A percentile compares a stretch with the other conserved stretches of the same genome.
Conservation (phyloP, 164 flowering plant species). For the Tinospora cordifolia region DNA sequence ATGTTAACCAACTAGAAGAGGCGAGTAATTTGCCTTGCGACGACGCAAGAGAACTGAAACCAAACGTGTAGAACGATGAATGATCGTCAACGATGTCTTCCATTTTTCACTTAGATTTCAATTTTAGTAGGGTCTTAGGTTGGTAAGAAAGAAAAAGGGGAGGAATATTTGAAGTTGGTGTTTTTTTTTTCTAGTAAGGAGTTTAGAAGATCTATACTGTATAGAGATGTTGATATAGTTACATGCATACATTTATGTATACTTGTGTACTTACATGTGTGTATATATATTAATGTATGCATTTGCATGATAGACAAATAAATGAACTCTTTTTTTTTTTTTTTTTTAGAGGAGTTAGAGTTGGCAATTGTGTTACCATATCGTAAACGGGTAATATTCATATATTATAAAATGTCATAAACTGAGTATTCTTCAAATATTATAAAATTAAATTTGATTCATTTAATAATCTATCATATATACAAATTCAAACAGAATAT, state of each 20-base stretch:
- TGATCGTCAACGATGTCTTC: not conserved
- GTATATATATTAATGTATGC: constrained; percentile 11
- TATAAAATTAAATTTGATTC: too few relatives aligned
- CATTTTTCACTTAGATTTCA: constrained; percentile 2
- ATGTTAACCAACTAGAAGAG: constrained; percentile 20
- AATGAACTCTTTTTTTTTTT: constrained; percentile 2
- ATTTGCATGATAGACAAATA: constrained; percentile 11
- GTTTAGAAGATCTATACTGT: constrained; percentile 1
- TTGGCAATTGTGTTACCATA: too few relatives aligned
- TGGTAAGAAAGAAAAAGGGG: not conserved
- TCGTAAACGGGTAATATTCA: too few relatives aligned
- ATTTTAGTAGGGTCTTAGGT: constrained; percentile 1
- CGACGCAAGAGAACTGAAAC: constrained; percentile 11
- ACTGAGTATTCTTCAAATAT: too few relatives aligned
- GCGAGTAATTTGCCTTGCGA: constrained; percentile 1
- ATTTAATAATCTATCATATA: too few relatives aligned
- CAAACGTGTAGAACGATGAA: constrained; percentile 4
- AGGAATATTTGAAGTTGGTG: not conserved
- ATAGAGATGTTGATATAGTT: constrained; percentile 4
- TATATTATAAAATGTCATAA: too few relatives aligned
- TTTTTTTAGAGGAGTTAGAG: too few relatives aligned
- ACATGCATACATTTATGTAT: constrained; percentile 9
- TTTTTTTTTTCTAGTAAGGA: not conserved
- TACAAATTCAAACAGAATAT: too few relatives aligned
- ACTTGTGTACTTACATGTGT: constrained; percentile 12